phyloP scores from a whole-genome alignment of 2,329 filamentous ascomycete genomes.

The Fusarium secorum region DNA sequence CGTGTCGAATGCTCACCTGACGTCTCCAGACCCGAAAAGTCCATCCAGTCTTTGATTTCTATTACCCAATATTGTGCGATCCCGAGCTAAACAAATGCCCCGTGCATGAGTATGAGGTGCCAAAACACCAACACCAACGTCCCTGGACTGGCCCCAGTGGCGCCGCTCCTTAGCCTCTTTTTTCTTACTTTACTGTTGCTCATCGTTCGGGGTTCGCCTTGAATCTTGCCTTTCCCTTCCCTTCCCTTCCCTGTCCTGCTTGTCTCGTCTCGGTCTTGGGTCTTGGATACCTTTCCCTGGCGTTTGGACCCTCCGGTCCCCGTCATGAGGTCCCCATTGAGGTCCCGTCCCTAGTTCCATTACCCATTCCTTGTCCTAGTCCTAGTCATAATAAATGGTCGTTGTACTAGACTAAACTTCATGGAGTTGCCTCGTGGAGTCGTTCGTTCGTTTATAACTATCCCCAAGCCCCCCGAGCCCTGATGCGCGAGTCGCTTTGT shows the following conservation, averaged over 20 bases:
- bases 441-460: conserved; percentile 32
- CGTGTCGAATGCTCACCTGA: conserved; percentile 43
- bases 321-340: conserved; percentile 35
- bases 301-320: conserved; percentile 35
- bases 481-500: conserved; percentile 21
- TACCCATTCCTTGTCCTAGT: background rate
- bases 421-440: conserved; percentile 31
- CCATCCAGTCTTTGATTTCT: conserved; percentile 56
- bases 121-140: conserved; percentile 35
- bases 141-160: conserved; percentile 27
- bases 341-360: conserved; percentile 23
- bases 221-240: background rate
- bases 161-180: conserved; percentile 28
- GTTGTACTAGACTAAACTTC: conserved; percentile 16
- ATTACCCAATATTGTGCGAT: conserved; percentile 57
- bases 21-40: conserved; percentile 35
- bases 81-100: conserved; percentile 44
- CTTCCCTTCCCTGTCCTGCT: background rate
- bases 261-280: conserved; percentile 11
- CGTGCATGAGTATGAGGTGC: conserved; percentile 32
- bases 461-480: conserved; percentile 31
- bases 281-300: conserved; percentile 1
- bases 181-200: conserved; percentile 12
- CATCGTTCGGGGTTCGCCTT: conserved; percentile 35
- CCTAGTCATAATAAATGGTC: background rate